These are phyloP conservation scores for Chlamydomonas asymmetrica DNA, from an alignment of 139 green algal genomes.

Conservation along the genomic window DNA sequence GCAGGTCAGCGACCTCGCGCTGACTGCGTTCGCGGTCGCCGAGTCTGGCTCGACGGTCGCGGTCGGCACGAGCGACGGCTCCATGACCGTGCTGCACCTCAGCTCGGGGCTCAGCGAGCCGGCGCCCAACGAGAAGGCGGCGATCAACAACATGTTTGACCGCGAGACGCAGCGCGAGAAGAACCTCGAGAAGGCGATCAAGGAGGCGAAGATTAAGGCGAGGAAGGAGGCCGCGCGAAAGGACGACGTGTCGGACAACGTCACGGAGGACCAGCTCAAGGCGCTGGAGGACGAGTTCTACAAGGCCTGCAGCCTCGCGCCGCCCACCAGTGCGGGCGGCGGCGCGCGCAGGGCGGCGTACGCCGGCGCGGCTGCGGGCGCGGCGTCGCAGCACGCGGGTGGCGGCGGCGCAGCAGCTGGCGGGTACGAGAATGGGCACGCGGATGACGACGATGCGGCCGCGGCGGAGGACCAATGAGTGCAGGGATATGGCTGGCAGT, in stretches of 20 bases:
- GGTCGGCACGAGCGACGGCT: slow-evolving; percentile 74
- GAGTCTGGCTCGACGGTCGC: slow-evolving; percentile 63
- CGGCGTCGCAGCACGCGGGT: too few relatives aligned
- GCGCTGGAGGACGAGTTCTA: slow-evolving; percentile 64
- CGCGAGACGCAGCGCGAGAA: slow-evolving; percentile 79
- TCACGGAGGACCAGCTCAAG: slow-evolving; percentile 68
- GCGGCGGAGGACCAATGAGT: background rate
- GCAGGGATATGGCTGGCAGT: too few relatives aligned
- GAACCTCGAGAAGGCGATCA: slow-evolving; percentile 89
- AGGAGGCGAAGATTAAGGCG: slow-evolving; percentile 83
- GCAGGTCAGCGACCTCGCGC: slow-evolving; percentile 60
- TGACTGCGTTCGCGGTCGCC: slow-evolving; percentile 72
- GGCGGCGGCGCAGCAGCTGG: background rate
- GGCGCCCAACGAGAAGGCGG: slow-evolving; percentile 81
- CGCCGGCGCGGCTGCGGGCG: too few relatives aligned
- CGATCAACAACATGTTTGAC: slow-evolving; percentile 73
- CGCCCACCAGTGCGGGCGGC: background rate
- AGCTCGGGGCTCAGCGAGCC: slow-evolving; percentile 69
- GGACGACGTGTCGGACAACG: slow-evolving; percentile 58
- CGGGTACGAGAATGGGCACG: too few relatives aligned
- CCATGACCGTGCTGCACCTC: slow-evolving; percentile 74
- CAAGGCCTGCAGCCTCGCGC: too few relatives aligned
- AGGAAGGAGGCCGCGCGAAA: slow-evolving; percentile 74
- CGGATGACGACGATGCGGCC: background rate
- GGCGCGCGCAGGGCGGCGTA: too few relatives aligned